A percentile compares a stretch with the other conserved stretches of the same genome.
Evolutionary conservation across 2,329 filamentous ascomycete genomes (phyloP).

Genomic region (Trichoderma sp.): DNA sequence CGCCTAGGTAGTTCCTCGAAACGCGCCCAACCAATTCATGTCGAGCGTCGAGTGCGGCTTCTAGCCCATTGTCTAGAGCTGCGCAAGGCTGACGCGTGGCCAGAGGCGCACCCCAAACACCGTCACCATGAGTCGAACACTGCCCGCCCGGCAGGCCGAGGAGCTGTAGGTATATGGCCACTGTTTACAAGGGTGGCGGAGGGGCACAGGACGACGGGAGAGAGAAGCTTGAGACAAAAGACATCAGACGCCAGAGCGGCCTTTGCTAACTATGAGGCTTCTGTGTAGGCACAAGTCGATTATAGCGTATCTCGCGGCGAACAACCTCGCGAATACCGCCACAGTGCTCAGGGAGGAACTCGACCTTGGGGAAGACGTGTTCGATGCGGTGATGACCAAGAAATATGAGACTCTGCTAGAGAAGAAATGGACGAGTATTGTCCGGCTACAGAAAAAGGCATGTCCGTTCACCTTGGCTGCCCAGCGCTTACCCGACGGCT

Average conservation of each 20-base stretch:
- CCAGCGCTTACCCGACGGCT: constrained; percentile 18
- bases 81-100: constrained; percentile 21
- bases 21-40: constrained; percentile 21
- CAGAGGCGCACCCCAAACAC: constrained; percentile 21
- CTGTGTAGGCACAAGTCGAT: constrained; percentile 79
- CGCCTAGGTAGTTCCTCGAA: constrained; percentile 16
- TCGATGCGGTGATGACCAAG: constrained; percentile 80
- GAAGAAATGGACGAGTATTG: constrained; percentile 98
- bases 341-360: constrained; percentile 73
- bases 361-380: constrained; percentile 64
- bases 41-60: constrained; percentile 21
- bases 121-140: constrained; percentile 65
- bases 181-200: constrained; percentile 11
- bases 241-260: background rate
- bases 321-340: constrained; percentile 67
- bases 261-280: constrained; percentile 14
- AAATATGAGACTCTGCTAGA: constrained; percentile 93
- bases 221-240: background rate
- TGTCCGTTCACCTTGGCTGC: constrained; percentile 20
- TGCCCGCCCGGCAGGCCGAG: constrained; percentile 79
- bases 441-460: constrained; percentile 90
- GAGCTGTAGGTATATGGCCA: constrained; percentile 66
- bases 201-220: background rate
- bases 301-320: constrained; percentile 79
- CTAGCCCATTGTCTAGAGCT: constrained; percentile 21